Base-by-base conservation (phyloP, 768 basidiomycete species). In the Naganishia friedmannii region DNA sequence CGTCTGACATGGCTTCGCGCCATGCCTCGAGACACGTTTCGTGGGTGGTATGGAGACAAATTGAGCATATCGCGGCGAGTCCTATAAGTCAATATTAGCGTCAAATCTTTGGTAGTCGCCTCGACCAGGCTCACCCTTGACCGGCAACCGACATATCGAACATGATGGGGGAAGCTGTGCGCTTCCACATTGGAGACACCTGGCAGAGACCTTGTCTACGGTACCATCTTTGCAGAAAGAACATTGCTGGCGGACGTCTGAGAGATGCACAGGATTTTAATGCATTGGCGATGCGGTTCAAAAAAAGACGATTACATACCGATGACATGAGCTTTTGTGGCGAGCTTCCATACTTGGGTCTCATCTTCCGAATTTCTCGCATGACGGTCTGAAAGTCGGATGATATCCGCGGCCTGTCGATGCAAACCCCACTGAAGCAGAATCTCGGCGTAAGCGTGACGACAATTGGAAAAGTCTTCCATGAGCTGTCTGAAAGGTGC, bases 141-240 rank as follows among this genome's bases (percentile, higher is more conserved):
- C 74, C 3, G 79, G 78, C 9, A 80, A 65, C n/a, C 75, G 71
- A 66, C 79, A 80, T 53, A 74, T 73, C 5, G 77, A 58, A 66
- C 79, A 80, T 17, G 73, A 10, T 7, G 74, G 69, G 19, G 42
- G 63, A 23, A 58, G 53, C 19, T 73, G 65, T n/a, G 48, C 39
- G 31, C 70, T 54, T 9, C 63, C 53, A 42, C 78, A 80, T 12
- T 66, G 67, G 0, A 68, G 68, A 71, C 78, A 80, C 17, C 34
- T 68, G 9, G 54, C 65, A 3, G 67, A 5, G 0, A 29, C 28
- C 32, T 29, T 26, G 28, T 32, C 51, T 5, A 65, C 53, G 10
- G 70, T 42, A 21, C 68, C 42, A 3, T 56, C 63, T 26, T 70
- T 48, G 66, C 74, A 74, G n/a, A 53, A 51, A 15, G 70, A 29